Conservation (phyloP, 2,329 filamentous ascomycete species). For the Basipetospora chlamydospora region DNA sequence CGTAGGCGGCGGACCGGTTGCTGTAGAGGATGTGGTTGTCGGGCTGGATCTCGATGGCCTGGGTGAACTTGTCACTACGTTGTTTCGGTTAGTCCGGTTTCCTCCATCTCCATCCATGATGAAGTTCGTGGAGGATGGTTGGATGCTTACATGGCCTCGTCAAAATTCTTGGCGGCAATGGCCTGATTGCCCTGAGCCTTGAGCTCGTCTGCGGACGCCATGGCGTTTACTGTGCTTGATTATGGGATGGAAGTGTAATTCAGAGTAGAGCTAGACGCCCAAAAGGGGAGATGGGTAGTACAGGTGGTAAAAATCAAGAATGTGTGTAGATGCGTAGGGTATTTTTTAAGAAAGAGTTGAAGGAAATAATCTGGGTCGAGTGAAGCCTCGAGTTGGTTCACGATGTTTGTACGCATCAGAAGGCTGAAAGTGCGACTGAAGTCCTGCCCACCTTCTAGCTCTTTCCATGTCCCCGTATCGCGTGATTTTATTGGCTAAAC, state of each 20-base stretch:
- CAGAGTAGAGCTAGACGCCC: conserved; percentile 1
- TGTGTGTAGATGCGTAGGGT: neutral
- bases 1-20: conserved; percentile 79
- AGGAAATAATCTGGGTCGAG: conserved; percentile 5
- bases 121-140: too few relatives aligned
- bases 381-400: too few relatives aligned
- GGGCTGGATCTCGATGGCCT: conserved; percentile 80
- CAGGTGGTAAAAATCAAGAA: neutral
- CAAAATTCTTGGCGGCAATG: conserved; percentile 93
- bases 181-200: conserved; percentile 98
- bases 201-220: conserved; percentile 59
- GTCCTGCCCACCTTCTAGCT: conserved; percentile 32
- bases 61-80: conserved; percentile 74
- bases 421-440: too few relatives aligned
- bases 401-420: conserved; percentile 1
- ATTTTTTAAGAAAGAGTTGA: conserved; percentile 5
- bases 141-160: conserved; percentile 84
- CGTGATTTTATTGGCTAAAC: conserved; percentile 17
- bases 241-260: conserved; percentile 4
- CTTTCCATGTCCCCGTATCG: conserved; percentile 22
- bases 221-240: too few relatives aligned
- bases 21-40: conserved; percentile 95
- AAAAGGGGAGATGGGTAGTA: conserved; percentile 4
- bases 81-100: neutral
- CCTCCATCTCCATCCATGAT: too few relatives aligned